Percentiles rank a stretch among this genome's conserved stretches.
Evolutionary conservation across 208 protist species (phyloP).

Genomic region (Crithidia acanthocephali): DNA sequence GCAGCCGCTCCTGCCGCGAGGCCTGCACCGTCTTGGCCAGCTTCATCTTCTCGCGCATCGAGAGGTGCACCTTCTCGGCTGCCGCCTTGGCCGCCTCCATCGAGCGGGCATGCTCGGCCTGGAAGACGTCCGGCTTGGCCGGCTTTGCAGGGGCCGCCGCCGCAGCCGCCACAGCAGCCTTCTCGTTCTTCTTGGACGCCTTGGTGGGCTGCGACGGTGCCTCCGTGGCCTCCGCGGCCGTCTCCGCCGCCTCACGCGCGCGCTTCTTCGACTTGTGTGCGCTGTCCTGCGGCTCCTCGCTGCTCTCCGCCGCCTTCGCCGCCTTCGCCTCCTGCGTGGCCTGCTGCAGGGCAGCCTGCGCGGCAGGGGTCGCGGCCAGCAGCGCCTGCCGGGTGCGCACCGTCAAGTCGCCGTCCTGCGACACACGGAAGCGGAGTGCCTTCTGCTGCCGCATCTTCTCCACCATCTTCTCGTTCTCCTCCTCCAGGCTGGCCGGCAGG

Average conservation of each 20-base stretch:
- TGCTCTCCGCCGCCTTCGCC: constrained; percentile 15
- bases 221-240: not conserved
- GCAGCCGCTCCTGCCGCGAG: constrained; percentile 54
- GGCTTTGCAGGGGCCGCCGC: not conserved
- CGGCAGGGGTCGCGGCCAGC: constrained; percentile 43
- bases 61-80: constrained; percentile 46
- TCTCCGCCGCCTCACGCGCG: not conserved
- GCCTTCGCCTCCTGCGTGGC: constrained; percentile 32
- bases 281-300: constrained; percentile 4
- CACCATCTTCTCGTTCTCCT: constrained; percentile 54
- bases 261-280: constrained; percentile 17
- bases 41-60: constrained; percentile 59
- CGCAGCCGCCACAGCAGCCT: constrained; percentile 9
- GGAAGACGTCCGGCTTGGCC: constrained; percentile 40
- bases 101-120: constrained; percentile 57
- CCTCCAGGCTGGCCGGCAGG: constrained; percentile 51
- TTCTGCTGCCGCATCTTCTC: constrained; percentile 63
- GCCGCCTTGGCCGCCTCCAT: constrained; percentile 65
- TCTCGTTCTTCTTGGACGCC: constrained; percentile 4
- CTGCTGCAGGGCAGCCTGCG: constrained; percentile 25
- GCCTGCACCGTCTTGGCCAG: constrained; percentile 62
- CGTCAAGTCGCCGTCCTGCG: constrained; percentile 72
- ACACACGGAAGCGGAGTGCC: constrained; percentile 75
- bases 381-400: constrained; percentile 78
- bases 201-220: constrained; percentile 3